Evolutionary conservation across 202 grass and related monocot genomes (phyloP), one percentile per base, ranked within the genome.

Genomic region (Panicum virgatum): DNA sequence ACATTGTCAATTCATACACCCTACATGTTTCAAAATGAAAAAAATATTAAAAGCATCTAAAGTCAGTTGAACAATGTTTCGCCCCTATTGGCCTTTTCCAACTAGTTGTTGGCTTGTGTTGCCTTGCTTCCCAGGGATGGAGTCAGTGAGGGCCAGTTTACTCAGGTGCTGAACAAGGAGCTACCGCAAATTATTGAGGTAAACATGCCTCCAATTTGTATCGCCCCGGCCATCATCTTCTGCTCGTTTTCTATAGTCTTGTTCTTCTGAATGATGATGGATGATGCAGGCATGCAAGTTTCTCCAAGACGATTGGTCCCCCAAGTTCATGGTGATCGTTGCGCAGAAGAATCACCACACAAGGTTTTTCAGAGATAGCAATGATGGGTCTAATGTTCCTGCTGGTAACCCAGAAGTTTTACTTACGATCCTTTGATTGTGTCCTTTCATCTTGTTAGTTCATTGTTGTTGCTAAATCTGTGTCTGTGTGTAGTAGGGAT

Each of bases 161-260:
- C 37, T 39, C 77, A 93, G 38, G 88, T 93, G 16, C 69, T 93
- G 26, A 90, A 90, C 29, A 84, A 77, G 23, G 88, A 90, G 67
- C 50, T 93, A 9, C 78, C 66, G 77, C 85, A 93, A 56, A 90
- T 90, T 32, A 93, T 90, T 34, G 62, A 85, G 82, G 88, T 90
- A 79, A 77, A 68, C 65, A 7, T 45, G 39, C 66, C 16, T 50
- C 14, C 14, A 50, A 50, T 50, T 18, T 50, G 46, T 50, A 1
- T 50, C 47, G 3, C 47, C 47, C 47, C 4, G 1, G 16, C 47
- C 47, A 50, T 19, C 4, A 50, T 50, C 47, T 50, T 50, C 47
- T 50, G 14, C 47, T 15, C 14, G 5, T 19, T 19, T 50, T 50
- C 19, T 18, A 50, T 50, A 5, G 6, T 19, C 4, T 18, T 50